Base-by-base conservation (phyloP, 108 stramenopile species). In the Stephanodiscus minutulus region DNA sequence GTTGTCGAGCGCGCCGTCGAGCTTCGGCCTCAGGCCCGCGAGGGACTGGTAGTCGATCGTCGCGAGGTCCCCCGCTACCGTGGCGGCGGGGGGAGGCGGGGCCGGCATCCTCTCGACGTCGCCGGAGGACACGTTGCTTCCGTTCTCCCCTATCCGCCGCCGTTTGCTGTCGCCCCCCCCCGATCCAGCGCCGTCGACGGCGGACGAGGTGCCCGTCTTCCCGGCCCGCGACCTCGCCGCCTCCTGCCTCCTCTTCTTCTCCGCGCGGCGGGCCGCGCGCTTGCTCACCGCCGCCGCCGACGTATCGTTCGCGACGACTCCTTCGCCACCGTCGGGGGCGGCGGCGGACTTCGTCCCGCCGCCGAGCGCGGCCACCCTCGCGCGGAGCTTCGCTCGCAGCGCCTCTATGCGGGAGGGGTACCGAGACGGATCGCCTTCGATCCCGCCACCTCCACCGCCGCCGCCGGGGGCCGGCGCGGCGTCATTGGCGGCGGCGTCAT, bases 241-340 rank as follows among this genome's bases (percentile, higher is more conserved):
- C 69, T 93, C 89, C 64, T 87, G 65, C 3, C 93, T 81, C 41
- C 82, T 78, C 55, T 72, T 76, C 74, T 91, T 94, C 69, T 91
- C 90, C 35, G 87, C 89, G 5, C 93, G 80, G 21, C 94, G 87
- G 21, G 91, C 91, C 8, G 94, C 94, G 33, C 94, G 88, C 74
- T 95, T 95, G 68, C 88, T 90, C 35, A 95, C 86, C 31, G 61
- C 66, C 29, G 74, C 62, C 54, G 70, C 39, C 10, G 39, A 43
- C 69, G 88, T 2, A 27, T 50, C 35, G 49, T 39, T 44, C n/a
- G 57, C 28, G 39, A 33, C 36, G 24, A 22, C 67, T 46, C 37
- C 59, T 25, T 65, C 65, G 33, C 43, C 74, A 10, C 35, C 61
- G 44, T 33, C 63, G 36, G 3, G 31, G 31, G 3, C 31, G 31